These are phyloP conservation scores for Pilasporangium apinafurcum DNA, from an alignment of 352 stramenopile species.

Conservation along the genomic window DNA sequence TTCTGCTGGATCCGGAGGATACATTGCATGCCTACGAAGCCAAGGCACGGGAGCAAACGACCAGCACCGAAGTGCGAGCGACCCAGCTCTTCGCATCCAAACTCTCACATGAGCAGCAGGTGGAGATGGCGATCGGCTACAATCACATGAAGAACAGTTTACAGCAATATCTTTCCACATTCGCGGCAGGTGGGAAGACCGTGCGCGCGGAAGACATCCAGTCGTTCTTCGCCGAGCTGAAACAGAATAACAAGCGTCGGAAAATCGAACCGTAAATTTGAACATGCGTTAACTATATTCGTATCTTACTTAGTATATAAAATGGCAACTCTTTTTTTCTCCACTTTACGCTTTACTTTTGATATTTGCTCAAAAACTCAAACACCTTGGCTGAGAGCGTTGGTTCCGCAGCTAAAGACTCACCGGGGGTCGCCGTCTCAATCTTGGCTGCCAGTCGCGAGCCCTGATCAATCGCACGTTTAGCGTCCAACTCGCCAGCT, in stretches of 20 bases:
- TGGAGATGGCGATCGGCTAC: constrained; percentile 71
- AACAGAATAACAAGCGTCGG: constrained; percentile 41
- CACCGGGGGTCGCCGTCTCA: constrained; percentile 72
- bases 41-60: constrained; percentile 22
- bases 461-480: constrained; percentile 96
- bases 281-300: too few relatives aligned
- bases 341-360: constrained; percentile 20
- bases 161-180: constrained; percentile 53
- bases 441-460: constrained; percentile 81
- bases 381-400: constrained; percentile 45
- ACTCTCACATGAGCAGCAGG: constrained; percentile 62
- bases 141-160: constrained; percentile 68
- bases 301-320: not conserved
- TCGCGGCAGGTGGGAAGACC: constrained; percentile 52
- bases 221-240: constrained; percentile 55
- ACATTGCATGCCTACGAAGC: constrained; percentile 63
- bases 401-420: constrained; percentile 30
- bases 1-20: constrained; percentile 57
- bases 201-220: constrained; percentile 69
- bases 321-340: not conserved
- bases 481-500: constrained; percentile 95
- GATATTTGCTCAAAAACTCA: constrained; percentile 40
- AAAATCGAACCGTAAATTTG: constrained; percentile 23
- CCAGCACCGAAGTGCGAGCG: constrained; percentile 31
- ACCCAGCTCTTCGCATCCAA: constrained; percentile 44